Evolutionary conservation across 106 monocot genomes (phyloP).

Genomic region (Ottelia alismoides): DNA sequence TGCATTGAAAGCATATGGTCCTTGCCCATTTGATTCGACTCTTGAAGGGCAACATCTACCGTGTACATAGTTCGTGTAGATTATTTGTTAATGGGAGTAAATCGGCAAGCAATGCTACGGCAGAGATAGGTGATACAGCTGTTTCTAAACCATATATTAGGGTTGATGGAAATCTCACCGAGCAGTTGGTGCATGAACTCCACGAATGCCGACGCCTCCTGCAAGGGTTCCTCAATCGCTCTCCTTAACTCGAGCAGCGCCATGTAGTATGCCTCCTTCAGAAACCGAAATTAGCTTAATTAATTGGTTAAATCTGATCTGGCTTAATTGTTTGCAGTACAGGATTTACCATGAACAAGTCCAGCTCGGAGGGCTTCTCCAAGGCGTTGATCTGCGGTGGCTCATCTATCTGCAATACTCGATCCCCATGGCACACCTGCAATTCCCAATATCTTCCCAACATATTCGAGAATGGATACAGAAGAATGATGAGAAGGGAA

Average conservation of each 20-base stretch:
- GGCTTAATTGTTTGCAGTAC: not conserved
- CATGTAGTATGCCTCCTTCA: conserved; percentile 18
- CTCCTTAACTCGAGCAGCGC: conserved; percentile 8
- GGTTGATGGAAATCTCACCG: conserved; percentile 2
- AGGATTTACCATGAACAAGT: conserved; percentile 16
- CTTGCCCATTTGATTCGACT: not conserved
- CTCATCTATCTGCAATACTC: not conserved
- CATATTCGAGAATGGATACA: not conserved
- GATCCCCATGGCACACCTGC: conserved; percentile 10
- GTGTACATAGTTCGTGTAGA: no score
- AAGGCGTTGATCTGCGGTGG: not conserved
- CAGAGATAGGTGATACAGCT: no score
- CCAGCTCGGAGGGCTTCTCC: conserved; percentile 4
- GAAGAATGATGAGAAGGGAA: not conserved
- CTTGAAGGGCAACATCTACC: no score
- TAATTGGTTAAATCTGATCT: not conserved
- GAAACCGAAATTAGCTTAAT: not conserved
- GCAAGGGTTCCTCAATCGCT: conserved; percentile 9
- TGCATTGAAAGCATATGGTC: not conserved
- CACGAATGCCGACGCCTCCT: conserved; percentile 10
- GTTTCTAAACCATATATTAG: not conserved
- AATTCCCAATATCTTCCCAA: no score
- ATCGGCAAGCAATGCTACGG: no score
- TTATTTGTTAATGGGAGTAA: no score
- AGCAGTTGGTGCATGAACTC: conserved; percentile 14